Conservation (phyloP, 2,329 filamentous ascomycete genomes). For the Teratosphaeria zuluensis region DNA sequence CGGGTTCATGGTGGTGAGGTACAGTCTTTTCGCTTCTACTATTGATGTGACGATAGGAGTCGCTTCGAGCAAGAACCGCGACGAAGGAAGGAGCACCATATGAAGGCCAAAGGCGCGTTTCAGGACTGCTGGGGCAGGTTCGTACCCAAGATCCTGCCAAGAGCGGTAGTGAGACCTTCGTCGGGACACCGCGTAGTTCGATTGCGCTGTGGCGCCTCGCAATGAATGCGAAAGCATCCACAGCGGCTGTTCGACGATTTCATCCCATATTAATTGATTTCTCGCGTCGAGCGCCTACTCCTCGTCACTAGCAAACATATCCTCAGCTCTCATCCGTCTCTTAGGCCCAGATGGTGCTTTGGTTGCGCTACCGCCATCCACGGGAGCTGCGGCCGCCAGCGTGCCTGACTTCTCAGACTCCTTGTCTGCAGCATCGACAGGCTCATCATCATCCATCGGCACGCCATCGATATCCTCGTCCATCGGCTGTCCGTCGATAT, state of each 20-base stretch:
- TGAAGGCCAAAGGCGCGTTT: no score
- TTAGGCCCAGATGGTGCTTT: slow-evolving; percentile 20
- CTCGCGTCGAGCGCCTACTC: slow-evolving; percentile 17
- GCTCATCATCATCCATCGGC: slow-evolving; percentile 25
- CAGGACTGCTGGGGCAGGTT: no score
- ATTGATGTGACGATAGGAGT: no score
- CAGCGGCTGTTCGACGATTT: neutral
- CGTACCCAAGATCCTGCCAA: no score
- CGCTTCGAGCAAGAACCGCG: no score
- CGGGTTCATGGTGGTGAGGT: no score
- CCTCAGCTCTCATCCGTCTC: slow-evolving; percentile 64
- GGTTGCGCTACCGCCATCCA: neutral
- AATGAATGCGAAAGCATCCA: no score
- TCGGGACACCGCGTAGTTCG: no score
- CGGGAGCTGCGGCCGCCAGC: neutral
- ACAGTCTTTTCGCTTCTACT: no score
- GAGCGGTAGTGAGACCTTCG: no score
- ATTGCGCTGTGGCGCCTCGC: no score
- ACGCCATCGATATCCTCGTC: slow-evolving; percentile 42
- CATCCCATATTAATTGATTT: neutral
- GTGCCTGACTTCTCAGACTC: slow-evolving; percentile 3
- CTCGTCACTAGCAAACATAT: slow-evolving; percentile 75
- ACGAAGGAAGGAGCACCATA: no score
- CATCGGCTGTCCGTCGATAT: slow-evolving; percentile 8
- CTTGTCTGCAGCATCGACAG: slow-evolving; percentile 15